These are phyloP conservation scores for Colletotrichum sp. DNA, from an alignment of 2,329 filamentous ascomycete genomes.

Conservation along the genomic window DNA sequence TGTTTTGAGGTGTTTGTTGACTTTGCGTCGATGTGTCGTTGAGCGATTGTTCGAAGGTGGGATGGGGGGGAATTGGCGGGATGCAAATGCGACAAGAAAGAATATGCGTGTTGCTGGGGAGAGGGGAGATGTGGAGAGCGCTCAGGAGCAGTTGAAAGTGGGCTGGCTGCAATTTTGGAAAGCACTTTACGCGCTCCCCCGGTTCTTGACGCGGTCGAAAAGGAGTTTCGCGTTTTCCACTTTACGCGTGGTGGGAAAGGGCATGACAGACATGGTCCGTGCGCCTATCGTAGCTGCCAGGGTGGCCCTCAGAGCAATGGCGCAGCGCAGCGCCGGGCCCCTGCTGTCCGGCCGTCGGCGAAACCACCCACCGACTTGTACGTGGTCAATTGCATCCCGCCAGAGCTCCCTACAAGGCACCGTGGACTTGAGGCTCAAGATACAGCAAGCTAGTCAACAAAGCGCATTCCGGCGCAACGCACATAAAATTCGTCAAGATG, in stretches of 20 bases:
- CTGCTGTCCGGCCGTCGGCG: conserved; percentile 15
- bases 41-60: conserved; percentile 5
- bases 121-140: conserved; percentile 17
- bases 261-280: background rate
- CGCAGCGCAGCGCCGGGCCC: background rate
- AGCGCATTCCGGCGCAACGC: conserved; percentile 17
- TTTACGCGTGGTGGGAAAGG: conserved; percentile 22
- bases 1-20: conserved; percentile 10
- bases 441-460: conserved; percentile 2
- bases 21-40: background rate
- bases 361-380: conserved; percentile 22
- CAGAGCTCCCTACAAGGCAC: conserved; percentile 12
- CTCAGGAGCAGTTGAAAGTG: conserved; percentile 18
- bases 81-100: conserved; percentile 23
- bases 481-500: conserved; percentile 51
- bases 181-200: conserved; percentile 16
- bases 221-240: conserved; percentile 24
- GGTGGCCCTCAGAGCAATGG: background rate
- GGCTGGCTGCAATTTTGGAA: conserved; percentile 13
- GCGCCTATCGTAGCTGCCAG: background rate
- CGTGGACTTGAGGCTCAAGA: conserved; percentile 15
- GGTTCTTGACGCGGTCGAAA: background rate
- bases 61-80: conserved; percentile 6
- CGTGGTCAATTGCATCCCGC: conserved; percentile 22
- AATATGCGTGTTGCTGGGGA: conserved; percentile 20